These are phyloP conservation scores for Rossbeevera mucosa DNA, from an alignment of 768 basidiomycete genomes.

Conservation along the genomic window DNA sequence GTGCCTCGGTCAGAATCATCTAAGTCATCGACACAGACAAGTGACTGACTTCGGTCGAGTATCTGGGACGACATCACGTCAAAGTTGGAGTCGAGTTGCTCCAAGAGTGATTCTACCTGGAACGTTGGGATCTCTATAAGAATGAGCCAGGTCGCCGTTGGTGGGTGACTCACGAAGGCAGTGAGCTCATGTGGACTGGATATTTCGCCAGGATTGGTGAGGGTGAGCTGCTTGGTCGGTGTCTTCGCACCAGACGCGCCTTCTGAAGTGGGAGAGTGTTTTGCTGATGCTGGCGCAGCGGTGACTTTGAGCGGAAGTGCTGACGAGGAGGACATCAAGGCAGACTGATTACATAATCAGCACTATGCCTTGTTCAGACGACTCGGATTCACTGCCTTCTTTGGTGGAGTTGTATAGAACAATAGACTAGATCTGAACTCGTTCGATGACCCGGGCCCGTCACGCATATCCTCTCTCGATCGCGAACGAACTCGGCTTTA, in stretches of 20 bases:
- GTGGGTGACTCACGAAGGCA: constrained; percentile 67
- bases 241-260: constrained; percentile 30
- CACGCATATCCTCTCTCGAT: not conserved
- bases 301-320: constrained; percentile 66
- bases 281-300: constrained; percentile 50
- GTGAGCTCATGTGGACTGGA: constrained; percentile 93
- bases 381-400: too few species aligned
- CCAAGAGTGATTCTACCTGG: constrained; percentile 83
- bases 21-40: not conserved
- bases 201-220: constrained; percentile 53
- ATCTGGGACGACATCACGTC: constrained; percentile 92
- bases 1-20: constrained; percentile 6
- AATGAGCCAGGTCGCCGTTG: constrained; percentile 3
- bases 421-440: constrained; percentile 18
- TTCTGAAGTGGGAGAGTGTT: constrained; percentile 24
- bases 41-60: constrained; percentile 68
- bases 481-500: not conserved
- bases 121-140: not conserved
- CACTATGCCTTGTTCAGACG: too few species aligned
- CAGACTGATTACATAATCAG: too few species aligned
- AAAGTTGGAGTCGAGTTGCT: constrained; percentile 86
- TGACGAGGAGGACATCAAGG: constrained; percentile 47
- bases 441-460: not conserved
- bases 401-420: too few species aligned
- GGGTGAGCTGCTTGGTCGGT: constrained; percentile 43